These are phyloP conservation scores for Leucocoprinus birnbaumii DNA, from an alignment of 768 basidiomycete species.

Conservation along the genomic window DNA sequence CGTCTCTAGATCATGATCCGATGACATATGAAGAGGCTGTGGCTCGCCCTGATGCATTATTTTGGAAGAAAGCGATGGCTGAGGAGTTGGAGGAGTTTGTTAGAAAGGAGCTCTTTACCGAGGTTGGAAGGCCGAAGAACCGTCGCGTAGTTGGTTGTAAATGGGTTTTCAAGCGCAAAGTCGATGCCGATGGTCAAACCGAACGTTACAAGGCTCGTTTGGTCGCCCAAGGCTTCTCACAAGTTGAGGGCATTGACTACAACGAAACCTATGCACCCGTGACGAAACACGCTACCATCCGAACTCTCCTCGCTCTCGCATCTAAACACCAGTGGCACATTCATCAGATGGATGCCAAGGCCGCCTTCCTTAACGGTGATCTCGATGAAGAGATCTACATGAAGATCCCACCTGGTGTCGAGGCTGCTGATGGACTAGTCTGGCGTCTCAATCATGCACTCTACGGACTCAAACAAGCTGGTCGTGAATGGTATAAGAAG, in stretches of 20 bases:
- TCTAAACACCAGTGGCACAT: conserved; percentile 17
- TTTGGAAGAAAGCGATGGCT: conserved; percentile 7
- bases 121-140: conserved; percentile 9
- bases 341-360: conserved; percentile 19
- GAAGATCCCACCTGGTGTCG: conserved; percentile 9
- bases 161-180: conserved; percentile 11
- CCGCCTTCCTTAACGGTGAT: conserved; percentile 18
- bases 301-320: conserved; percentile 16
- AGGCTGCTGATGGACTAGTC: conserved; percentile 1
- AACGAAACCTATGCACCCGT: conserved; percentile 17
- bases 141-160: conserved; percentile 12
- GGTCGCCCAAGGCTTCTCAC: conserved; percentile 16
- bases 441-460: conserved; percentile 16
- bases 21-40: conserved; percentile 5
- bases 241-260: conserved; percentile 16
- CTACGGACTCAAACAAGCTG: conserved; percentile 18
- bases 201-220: conserved; percentile 14
- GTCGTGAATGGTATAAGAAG: conserved; percentile 8
- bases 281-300: conserved; percentile 16
- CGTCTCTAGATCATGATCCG: background rate
- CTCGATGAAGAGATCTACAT: conserved; percentile 18
- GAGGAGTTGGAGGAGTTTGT: background rate
- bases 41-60: background rate
- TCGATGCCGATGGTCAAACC: conserved; percentile 14
- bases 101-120: conserved; percentile 5